Percentiles rank a stretch among this genome's conserved stretches.
These are phyloP conservation scores for Rhododendron henanense DNA, from an alignment of 148 eudicot genomes.

Conservation along the genomic window DNA sequence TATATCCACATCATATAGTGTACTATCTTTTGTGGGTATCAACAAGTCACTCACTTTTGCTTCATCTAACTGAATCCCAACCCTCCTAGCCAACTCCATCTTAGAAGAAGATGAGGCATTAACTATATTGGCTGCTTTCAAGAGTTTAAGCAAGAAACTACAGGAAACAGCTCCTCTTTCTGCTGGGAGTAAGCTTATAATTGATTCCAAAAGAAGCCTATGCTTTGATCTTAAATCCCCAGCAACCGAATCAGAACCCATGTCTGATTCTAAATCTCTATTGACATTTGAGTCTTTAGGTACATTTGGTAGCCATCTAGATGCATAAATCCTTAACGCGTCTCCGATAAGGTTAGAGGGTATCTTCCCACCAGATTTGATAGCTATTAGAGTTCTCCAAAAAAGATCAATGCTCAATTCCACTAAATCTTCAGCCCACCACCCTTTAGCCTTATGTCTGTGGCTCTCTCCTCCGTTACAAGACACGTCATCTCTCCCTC, in stretches of 20 bases:
- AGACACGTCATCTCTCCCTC: constrained; percentile 33
- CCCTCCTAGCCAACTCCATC: constrained; percentile 65
- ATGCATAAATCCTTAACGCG: constrained; percentile 69
- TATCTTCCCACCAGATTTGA: constrained; percentile 63
- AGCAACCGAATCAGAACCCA: constrained; percentile 25
- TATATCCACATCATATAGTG: constrained; percentile 62
- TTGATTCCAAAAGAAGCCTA: constrained; percentile 58
- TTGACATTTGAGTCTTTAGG: constrained; percentile 18
- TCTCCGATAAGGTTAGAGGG: constrained; percentile 58
- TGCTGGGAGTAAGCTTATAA: constrained; percentile 65
- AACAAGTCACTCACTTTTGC: constrained; percentile 60
- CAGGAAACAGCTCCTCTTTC: constrained; percentile 66
- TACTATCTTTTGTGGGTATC: constrained; percentile 30
- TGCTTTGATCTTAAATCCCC: constrained; percentile 35
- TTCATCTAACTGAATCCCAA: constrained; percentile 67
- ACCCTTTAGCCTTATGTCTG: constrained; percentile 41
- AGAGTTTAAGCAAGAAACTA: constrained; percentile 59
- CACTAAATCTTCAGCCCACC: constrained; percentile 89
- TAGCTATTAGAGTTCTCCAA: constrained; percentile 74
- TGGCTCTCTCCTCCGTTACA: constrained; percentile 40
- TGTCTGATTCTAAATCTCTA: constrained; percentile 21
- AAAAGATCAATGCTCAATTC: constrained; percentile 68
- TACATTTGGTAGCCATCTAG: constrained; percentile 61
- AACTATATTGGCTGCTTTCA: constrained; percentile 57
- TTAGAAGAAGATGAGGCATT: constrained; percentile 53